Conservation (phyloP, 306 rosid species). For the Clitoria ternatea region DNA sequence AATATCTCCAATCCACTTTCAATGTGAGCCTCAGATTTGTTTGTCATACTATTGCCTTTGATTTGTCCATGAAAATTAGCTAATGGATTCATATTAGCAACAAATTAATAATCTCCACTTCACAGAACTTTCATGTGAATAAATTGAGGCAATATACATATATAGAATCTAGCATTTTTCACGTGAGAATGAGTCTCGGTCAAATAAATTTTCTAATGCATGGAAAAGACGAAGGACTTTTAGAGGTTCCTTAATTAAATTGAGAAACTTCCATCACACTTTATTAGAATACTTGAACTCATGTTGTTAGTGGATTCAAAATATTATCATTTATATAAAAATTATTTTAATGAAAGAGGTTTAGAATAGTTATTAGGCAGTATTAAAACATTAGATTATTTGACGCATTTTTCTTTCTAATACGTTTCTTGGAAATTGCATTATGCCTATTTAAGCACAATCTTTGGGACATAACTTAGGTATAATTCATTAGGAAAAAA, state of each 20-base stretch:
- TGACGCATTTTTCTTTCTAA: too few relatives aligned
- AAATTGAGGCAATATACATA: background rate
- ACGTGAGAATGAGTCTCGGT: background rate
- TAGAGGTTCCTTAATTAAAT: background rate
- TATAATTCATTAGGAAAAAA: too few relatives aligned
- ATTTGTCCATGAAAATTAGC: background rate
- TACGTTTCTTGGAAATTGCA: too few relatives aligned
- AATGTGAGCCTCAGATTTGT: slow-evolving; percentile 19
- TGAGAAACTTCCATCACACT: background rate
- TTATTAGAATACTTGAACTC: too few relatives aligned
- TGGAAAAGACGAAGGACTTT: background rate
- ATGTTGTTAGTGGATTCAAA: too few relatives aligned
- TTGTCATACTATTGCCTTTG: background rate
- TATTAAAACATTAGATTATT: too few relatives aligned
- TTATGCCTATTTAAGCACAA: too few relatives aligned
- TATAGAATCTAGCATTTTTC: background rate
- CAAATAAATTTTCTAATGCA: background rate
- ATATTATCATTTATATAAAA: too few relatives aligned
- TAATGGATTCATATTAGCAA: background rate
- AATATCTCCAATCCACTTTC: slow-evolving; percentile 24
- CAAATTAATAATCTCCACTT: too few relatives aligned
- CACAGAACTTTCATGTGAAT: slow-evolving; percentile 1
- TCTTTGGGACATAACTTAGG: too few relatives aligned
- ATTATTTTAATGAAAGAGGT: too few relatives aligned
- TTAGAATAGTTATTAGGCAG: too few relatives aligned